Evolutionary conservation across 169 alveolate species (phyloP).

Genomic region (Babesia gibsoni): DNA sequence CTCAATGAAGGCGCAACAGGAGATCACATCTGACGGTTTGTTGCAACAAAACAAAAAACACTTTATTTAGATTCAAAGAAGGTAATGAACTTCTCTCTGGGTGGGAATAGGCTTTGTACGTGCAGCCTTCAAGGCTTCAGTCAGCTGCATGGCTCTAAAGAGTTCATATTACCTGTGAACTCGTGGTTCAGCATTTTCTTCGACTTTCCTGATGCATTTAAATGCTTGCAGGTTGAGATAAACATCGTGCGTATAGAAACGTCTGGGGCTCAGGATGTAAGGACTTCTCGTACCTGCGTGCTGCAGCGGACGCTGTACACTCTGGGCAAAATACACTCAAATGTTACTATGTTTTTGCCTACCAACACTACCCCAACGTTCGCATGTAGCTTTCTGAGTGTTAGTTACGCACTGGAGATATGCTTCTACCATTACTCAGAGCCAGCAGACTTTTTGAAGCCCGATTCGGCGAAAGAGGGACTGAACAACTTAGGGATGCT

Average conservation of each 20-base stretch:
- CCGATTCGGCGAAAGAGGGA: neutral
- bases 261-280: neutral
- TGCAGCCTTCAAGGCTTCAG: conserved; percentile 41
- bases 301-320: conserved; percentile 30
- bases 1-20: conserved; percentile 4
- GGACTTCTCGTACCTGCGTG: neutral
- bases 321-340: conserved; percentile 42
- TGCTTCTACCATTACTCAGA: conserved; percentile 32
- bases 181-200: conserved; percentile 52
- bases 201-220: conserved; percentile 34
- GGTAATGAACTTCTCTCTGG: conserved; percentile 23
- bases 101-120: conserved; percentile 36
- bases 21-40: conserved; percentile 3
- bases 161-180: conserved; percentile 26
- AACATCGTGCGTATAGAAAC: conserved; percentile 17
- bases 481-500: conserved; percentile 33
- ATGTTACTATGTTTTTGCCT: conserved; percentile 23
- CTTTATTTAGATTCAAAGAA: neutral
- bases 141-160: neutral
- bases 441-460: neutral
- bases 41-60: neutral
- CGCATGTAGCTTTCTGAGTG: conserved; percentile 6
- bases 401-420: conserved; percentile 42
- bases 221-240: conserved; percentile 41
- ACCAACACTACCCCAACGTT: conserved; percentile 41